Evolutionary conservation across 2,329 filamentous ascomycete species (phyloP).

Genomic region (Iodosphaeria phyllophila): DNA sequence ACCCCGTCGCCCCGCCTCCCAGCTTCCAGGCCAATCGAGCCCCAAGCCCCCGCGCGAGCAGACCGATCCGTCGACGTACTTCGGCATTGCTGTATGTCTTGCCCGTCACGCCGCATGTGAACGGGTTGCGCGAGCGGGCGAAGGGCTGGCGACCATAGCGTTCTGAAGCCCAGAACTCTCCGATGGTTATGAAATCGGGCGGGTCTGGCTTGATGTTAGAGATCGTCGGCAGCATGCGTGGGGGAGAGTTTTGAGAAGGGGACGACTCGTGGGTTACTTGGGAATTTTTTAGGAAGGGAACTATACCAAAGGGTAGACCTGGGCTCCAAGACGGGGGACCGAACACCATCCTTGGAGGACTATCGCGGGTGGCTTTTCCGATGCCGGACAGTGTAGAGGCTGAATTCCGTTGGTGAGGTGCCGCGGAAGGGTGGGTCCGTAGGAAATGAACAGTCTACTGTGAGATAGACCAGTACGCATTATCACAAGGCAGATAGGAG

Average conservation of each 20-base stretch:
- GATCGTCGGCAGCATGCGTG: neutral
- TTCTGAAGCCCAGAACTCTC: slow-evolving; percentile 55
- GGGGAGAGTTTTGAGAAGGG: too few species aligned
- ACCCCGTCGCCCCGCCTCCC: slow-evolving; percentile 50
- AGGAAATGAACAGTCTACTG: too few species aligned
- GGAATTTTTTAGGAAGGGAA: neutral
- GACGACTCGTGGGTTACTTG: neutral
- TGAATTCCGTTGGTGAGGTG: too few species aligned
- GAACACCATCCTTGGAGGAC: slow-evolving; percentile 4
- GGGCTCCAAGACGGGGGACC: slow-evolving; percentile 4
- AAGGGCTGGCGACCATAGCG: slow-evolving; percentile 43
- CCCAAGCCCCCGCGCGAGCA: slow-evolving; percentile 41
- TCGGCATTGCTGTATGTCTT: slow-evolving; percentile 41
- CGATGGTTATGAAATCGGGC: slow-evolving; percentile 47
- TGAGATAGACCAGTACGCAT: too few species aligned
- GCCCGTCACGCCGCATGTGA: slow-evolving; percentile 53
- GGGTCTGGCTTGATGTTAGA: slow-evolving; percentile 8
- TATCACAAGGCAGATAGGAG: too few species aligned
- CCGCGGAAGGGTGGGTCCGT: too few species aligned
- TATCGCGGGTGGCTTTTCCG: too few species aligned
- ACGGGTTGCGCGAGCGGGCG: slow-evolving; percentile 41
- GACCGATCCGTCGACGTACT: slow-evolving; percentile 45
- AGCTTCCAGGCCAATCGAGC: slow-evolving; percentile 53
- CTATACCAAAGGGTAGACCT: slow-evolving; percentile 5
- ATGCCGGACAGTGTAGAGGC: too few species aligned